phyloP scores from a whole-genome alignment of 768 basidiomycete genomes.

The Cystofilobasidium capitatum region DNA sequence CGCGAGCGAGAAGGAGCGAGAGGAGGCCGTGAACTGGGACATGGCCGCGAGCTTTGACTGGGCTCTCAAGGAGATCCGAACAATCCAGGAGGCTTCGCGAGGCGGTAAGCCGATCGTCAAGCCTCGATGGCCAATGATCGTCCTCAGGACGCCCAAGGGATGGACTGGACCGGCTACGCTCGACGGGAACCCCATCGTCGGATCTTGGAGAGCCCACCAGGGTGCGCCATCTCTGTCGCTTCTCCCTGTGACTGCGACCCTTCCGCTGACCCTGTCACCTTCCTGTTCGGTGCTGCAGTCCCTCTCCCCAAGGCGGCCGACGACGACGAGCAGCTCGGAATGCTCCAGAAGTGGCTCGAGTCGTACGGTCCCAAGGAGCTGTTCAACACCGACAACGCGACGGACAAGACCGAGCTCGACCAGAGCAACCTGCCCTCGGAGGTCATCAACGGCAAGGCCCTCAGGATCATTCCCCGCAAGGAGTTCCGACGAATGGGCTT shows the following conservation, averaged over 20 bases:
- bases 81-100: conserved; percentile 71
- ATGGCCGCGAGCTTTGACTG: conserved; percentile 66
- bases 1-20: conserved; percentile 34
- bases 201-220: conserved; percentile 77
- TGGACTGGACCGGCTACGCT: conserved; percentile 59
- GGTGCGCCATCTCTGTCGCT: conserved; percentile 15
- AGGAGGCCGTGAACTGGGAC: conserved; percentile 53
- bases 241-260: not conserved
- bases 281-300: conserved; percentile 40
- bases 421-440: conserved; percentile 30
- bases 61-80: conserved; percentile 55
- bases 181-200: conserved; percentile 64
- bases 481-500: conserved; percentile 50
- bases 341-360: conserved; percentile 62
- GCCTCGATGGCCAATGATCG: conserved; percentile 83
- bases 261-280: too few relatives aligned
- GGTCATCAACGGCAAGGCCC: conserved; percentile 33
- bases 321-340: conserved; percentile 52
- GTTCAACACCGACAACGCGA: conserved; percentile 43
- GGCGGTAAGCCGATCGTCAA: conserved; percentile 65
- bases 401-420: conserved; percentile 31
- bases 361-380: conserved; percentile 62
- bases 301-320: conserved; percentile 66
- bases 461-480: conserved; percentile 37
- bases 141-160: conserved; percentile 78